Conservation (phyloP, 1,284 basidiomycete genomes). For the Cutaneotrichosporon mucoides region DNA sequence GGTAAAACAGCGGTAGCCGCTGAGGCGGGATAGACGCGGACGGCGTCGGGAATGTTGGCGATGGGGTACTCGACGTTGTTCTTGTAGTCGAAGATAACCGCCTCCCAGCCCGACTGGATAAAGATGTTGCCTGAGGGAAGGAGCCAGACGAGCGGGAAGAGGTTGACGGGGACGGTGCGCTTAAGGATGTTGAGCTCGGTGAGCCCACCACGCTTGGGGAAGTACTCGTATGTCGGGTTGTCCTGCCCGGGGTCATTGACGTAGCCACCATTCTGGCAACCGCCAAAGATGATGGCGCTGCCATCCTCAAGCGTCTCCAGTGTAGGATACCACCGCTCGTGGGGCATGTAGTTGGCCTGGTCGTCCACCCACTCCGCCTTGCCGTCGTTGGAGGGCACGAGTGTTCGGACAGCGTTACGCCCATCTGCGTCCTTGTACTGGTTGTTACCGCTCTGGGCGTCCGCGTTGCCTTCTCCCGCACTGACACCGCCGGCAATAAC, state of each 20-base stretch:
- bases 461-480: constrained; percentile 46
- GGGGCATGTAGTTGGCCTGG: constrained; percentile 66
- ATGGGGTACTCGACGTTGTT: constrained; percentile 54
- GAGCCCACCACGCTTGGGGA: constrained; percentile 44
- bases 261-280: constrained; percentile 74
- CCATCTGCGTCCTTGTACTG: constrained; percentile 61
- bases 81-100: constrained; percentile 63
- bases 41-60: constrained; percentile 55
- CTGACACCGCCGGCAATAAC: constrained; percentile 39
- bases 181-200: constrained; percentile 72
- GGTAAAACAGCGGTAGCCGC: constrained; percentile 86
- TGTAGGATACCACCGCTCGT: constrained; percentile 74
- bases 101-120: constrained; percentile 68
- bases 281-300: constrained; percentile 53
- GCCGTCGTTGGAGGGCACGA: constrained; percentile 67
- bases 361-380: constrained; percentile 77
- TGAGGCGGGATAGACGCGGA: constrained; percentile 87
- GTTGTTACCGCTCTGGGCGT: constrained; percentile 54
- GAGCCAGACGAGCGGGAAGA: constrained; percentile 79
- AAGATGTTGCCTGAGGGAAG: constrained; percentile 65
- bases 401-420: constrained; percentile 58
- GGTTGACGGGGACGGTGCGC: constrained; percentile 79
- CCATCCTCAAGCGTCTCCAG: constrained; percentile 54
- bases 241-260: constrained; percentile 64
- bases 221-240: constrained; percentile 65